Conservation (phyloP, 1,284 basidiomycete species). For the Cutaneotrichosporon cavernicola region DNA sequence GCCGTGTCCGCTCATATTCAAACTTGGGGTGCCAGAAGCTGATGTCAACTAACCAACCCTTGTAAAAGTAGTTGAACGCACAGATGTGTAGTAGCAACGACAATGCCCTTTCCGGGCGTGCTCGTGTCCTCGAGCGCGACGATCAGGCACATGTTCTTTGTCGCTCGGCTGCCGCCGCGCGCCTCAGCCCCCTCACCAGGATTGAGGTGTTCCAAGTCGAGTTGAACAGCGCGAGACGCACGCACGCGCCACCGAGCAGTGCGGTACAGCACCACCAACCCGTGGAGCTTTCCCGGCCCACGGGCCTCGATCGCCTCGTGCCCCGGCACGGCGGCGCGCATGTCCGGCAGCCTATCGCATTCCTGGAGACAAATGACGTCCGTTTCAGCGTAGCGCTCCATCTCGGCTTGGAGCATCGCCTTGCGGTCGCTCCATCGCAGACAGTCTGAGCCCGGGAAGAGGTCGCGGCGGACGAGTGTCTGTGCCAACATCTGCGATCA, state of each 20-base stretch:
- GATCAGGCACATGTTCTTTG: conserved; percentile 77
- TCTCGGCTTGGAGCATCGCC: conserved; percentile 71
- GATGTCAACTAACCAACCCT: background rate
- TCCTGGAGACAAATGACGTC: conserved; percentile 76
- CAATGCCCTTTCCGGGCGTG: conserved; percentile 55
- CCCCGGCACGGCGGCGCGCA: conserved; percentile 60
- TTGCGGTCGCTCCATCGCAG: conserved; percentile 70
- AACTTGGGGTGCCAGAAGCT: conserved; percentile 92
- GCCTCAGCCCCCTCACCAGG: conserved; percentile 14
- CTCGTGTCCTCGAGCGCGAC: conserved; percentile 62
- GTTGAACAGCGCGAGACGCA: conserved; percentile 28
- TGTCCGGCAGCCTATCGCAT: conserved; percentile 63
- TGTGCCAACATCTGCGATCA: conserved; percentile 52
- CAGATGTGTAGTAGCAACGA: conserved; percentile 66
- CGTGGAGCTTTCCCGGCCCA: conserved; percentile 74
- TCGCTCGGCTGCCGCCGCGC: conserved; percentile 66
- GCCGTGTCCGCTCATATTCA: conserved; percentile 80
- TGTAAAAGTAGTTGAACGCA: conserved; percentile 29
- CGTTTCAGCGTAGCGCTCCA: conserved; percentile 60
- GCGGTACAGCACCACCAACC: conserved; percentile 74
- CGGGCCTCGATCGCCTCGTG: conserved; percentile 61
- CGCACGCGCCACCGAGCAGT: conserved; percentile 58
- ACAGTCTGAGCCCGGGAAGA: conserved; percentile 76
- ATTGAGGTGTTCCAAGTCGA: conserved; percentile 22
- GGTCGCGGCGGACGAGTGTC: conserved; percentile 59